Evolutionary conservation across 768 basidiomycete species (phyloP).

Genomic region (Naematelia aurantialba): DNA sequence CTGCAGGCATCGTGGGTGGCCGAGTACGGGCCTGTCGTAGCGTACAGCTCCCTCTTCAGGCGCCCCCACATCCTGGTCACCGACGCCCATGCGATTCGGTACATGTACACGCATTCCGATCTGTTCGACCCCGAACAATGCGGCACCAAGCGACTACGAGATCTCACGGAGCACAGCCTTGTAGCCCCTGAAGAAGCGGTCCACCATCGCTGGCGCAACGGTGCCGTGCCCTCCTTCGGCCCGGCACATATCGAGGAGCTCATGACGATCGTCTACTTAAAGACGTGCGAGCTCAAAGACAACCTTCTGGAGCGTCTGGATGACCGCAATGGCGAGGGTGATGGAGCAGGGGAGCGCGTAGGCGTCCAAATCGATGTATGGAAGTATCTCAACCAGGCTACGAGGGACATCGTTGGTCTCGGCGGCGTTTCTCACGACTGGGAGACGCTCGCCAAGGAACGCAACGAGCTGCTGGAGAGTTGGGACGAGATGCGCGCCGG

Average conservation of each 20-base stretch:
- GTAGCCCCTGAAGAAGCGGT: not conserved
- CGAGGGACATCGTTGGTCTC: slow-evolving; percentile 69
- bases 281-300: not conserved
- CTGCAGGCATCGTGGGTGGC: not conserved
- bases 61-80: not conserved
- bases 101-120: slow-evolving; percentile 1
- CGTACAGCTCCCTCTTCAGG: not conserved
- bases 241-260: not conserved
- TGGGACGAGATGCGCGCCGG: slow-evolving; percentile 44
- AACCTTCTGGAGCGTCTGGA: not conserved
- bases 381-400: slow-evolving; percentile 54
- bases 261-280: not conserved
- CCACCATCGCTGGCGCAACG: not conserved
- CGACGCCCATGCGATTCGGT: not conserved
- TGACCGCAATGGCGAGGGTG: not conserved
- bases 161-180: not conserved
- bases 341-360: not conserved
- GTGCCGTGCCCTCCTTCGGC: not conserved
- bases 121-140: not conserved
- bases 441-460: slow-evolving; percentile 74
- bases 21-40: not conserved
- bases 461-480: slow-evolving; percentile 76
- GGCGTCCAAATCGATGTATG: no score
- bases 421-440: slow-evolving; percentile 71
- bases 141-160: not conserved